Conservation (phyloP, 371 early-diverging fungal genomes). For the Cokeromyces recurvatus region DNA sequence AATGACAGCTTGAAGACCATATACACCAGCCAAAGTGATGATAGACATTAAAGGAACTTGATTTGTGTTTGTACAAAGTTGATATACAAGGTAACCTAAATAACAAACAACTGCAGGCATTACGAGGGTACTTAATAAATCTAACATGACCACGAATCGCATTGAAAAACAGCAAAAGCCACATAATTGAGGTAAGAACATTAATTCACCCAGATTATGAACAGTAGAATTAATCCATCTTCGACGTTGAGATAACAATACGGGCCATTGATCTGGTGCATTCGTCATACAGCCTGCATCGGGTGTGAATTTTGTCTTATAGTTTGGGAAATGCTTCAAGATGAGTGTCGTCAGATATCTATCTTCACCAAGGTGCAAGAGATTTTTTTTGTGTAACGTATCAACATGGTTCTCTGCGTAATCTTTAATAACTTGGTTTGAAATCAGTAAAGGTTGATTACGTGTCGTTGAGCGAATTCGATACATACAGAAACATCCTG, state of each 20-base stretch:
- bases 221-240: constrained; percentile 98
- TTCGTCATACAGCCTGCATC: constrained; percentile 93
- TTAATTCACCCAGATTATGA: constrained; percentile 91
- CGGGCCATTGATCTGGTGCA: constrained; percentile 92
- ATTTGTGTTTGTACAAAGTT: constrained; percentile 46
- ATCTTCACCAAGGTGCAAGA: constrained; percentile 98
- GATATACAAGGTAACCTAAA: constrained; percentile 71
- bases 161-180: constrained; percentile 96
- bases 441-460: constrained; percentile 85
- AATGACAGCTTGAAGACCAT: constrained; percentile 84
- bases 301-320: constrained; percentile 91
- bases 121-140: constrained; percentile 82
- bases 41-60: constrained; percentile 62
- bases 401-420: constrained; percentile 94
- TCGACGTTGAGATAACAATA: constrained; percentile 92
- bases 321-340: constrained; percentile 93
- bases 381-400: constrained; percentile 98
- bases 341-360: constrained; percentile 98
- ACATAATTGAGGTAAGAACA: constrained; percentile 81
- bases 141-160: constrained; percentile 92
- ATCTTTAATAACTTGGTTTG: constrained; percentile 88
- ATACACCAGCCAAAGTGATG: constrained; percentile 73
- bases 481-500: constrained; percentile 92
- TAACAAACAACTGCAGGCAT: constrained; percentile 92
- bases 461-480: constrained; percentile 80